phyloP scores from a whole-genome alignment of 1,284 basidiomycete species.

The Cutaneotrichosporon mucoides region DNA sequence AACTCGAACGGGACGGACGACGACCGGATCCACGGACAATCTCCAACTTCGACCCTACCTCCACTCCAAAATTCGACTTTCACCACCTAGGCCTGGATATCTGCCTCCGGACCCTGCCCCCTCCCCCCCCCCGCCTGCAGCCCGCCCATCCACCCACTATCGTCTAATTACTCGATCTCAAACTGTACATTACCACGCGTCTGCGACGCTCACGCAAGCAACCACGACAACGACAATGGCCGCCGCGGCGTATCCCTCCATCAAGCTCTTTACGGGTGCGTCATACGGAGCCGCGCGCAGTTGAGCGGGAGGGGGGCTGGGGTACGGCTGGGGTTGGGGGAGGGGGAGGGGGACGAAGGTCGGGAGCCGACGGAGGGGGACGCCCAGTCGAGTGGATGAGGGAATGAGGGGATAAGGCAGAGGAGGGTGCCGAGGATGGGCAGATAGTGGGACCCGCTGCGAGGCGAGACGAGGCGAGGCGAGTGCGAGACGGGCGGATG shows the following conservation, averaged over 20 bases:
- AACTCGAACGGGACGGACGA: not conserved
- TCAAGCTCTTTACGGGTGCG: constrained; percentile 86
- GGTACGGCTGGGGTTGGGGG: not conserved
- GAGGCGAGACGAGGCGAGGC: no score
- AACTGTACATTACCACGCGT: not conserved
- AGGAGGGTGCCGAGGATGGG: no score
- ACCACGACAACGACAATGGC: not conserved
- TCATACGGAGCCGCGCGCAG: constrained; percentile 33
- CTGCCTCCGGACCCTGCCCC: no score
- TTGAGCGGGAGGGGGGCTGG: not conserved
- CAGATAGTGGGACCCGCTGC: no score
- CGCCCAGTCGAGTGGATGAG: no score
- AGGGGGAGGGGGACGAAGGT: not conserved
- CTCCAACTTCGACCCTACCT: not conserved
- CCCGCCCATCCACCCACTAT: not conserved
- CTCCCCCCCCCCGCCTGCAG: no score
- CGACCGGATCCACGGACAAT: not conserved
- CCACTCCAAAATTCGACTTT: not conserved
- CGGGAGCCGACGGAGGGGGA: not conserved
- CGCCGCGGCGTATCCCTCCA: constrained; percentile 47
- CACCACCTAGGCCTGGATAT: no score
- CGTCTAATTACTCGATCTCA: not conserved
- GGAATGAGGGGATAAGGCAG: no score
- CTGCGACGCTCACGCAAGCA: no score
- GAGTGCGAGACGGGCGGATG: no score